Conservation (phyloP, 208 protist species). For the Acanthamoeba healyi region DNA sequence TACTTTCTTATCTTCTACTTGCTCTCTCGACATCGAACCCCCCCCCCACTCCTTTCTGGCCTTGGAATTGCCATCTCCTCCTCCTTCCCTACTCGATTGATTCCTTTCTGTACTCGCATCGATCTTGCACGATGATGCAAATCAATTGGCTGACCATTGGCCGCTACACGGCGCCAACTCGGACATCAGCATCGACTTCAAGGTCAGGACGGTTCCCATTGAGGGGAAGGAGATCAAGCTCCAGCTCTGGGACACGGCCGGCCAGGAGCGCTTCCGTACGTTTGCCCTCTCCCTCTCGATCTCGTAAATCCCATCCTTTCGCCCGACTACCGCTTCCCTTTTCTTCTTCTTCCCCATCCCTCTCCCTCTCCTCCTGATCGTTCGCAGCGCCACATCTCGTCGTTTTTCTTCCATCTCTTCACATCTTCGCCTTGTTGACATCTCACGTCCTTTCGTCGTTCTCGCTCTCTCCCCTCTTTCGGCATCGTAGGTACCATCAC, state of each 20-base stretch:
- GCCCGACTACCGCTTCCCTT: too few relatives aligned
- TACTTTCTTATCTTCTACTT: neutral
- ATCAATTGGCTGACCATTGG: too few relatives aligned
- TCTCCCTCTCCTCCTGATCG: slow-evolving; percentile 79
- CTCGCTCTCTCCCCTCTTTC: too few relatives aligned
- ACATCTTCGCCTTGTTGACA: neutral
- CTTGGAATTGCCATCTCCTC: neutral
- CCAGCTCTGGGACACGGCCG: slow-evolving; percentile 93
- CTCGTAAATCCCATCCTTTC: too few relatives aligned
- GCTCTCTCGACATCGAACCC: too few relatives aligned
- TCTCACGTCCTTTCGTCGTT: too few relatives aligned
- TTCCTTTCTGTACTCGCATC: too few relatives aligned
- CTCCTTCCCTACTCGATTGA: neutral
- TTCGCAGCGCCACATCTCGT: slow-evolving; percentile 77
- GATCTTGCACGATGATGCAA: too few relatives aligned
- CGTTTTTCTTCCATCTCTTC: neutral
- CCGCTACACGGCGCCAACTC: too few relatives aligned
- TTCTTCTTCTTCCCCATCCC: slow-evolving; percentile 77
- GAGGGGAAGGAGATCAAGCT: slow-evolving; percentile 94
- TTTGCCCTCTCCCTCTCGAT: slow-evolving; percentile 9
- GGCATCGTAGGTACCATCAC: slow-evolving; percentile 72
- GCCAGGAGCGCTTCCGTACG: slow-evolving; percentile 88
- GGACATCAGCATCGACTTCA: slow-evolving; percentile 93
- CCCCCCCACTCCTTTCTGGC: slow-evolving; percentile 46
- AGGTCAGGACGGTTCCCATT: slow-evolving; percentile 93